These are phyloP conservation scores for Beauveria caledonica DNA, from an alignment of 2,329 filamentous ascomycete genomes.

Conservation along the genomic window DNA sequence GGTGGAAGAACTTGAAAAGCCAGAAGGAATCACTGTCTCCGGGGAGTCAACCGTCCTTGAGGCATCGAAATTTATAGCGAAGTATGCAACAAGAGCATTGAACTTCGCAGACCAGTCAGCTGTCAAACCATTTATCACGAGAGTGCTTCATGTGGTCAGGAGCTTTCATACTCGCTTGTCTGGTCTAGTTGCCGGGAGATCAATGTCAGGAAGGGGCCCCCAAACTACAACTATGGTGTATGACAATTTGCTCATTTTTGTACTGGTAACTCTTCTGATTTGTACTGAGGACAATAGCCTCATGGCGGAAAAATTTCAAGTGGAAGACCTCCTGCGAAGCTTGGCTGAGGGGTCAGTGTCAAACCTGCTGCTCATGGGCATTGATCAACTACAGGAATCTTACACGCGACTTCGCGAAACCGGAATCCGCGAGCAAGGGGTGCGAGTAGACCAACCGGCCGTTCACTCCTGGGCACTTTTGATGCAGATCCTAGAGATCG, in stretches of 20 bases:
- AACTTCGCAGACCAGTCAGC: slow-evolving; percentile 28
- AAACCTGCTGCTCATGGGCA: slow-evolving; percentile 34
- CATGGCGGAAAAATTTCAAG: slow-evolving; percentile 29
- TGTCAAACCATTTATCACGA: slow-evolving; percentile 33
- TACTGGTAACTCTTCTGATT: slow-evolving; percentile 32
- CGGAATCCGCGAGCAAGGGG: slow-evolving; percentile 40
- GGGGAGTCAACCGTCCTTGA: slow-evolving; percentile 20
- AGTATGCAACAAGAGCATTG: slow-evolving; percentile 38
- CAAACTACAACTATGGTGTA: slow-evolving; percentile 18
- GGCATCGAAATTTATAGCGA: slow-evolving; percentile 37
- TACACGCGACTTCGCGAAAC: slow-evolving; percentile 41
- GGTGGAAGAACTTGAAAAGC: slow-evolving; percentile 33
- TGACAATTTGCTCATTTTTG: slow-evolving; percentile 24
- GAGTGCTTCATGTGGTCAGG: slow-evolving; percentile 34
- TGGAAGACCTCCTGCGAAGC: slow-evolving; percentile 41
- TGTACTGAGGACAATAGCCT: slow-evolving; percentile 29
- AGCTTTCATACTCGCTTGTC: slow-evolving; percentile 30
- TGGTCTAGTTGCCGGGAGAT: background rate
- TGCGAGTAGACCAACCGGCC: slow-evolving; percentile 36
- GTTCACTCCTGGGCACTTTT: slow-evolving; percentile 51
- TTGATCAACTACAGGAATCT: slow-evolving; percentile 33
- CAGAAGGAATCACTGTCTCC: background rate
- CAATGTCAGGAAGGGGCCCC: slow-evolving; percentile 10
- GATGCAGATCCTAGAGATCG: slow-evolving; percentile 44
- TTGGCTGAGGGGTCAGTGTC: slow-evolving; percentile 30